These are phyloP conservation scores for Mortierella sp. DNA, from an alignment of 371 early-diverging fungal species.

Conservation along the genomic window DNA sequence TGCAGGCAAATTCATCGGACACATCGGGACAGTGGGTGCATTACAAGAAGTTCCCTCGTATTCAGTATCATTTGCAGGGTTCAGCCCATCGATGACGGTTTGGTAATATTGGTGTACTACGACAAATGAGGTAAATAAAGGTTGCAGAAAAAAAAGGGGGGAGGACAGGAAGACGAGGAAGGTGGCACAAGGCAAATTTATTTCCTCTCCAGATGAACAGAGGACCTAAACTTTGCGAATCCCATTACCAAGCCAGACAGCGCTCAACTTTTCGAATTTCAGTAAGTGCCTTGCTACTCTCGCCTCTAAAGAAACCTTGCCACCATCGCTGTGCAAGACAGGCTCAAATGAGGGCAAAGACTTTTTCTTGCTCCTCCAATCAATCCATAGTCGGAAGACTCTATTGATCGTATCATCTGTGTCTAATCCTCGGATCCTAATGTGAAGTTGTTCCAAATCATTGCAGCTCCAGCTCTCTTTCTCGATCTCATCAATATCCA, in stretches of 20 bases:
- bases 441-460: not conserved
- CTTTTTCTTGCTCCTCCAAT: not conserved
- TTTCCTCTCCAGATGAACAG: not conserved
- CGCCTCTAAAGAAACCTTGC: not conserved
- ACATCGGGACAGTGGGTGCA: no score
- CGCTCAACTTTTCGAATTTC: not conserved
- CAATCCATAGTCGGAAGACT: not conserved
- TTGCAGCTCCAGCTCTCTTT: not conserved
- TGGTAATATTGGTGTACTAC: no score
- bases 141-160: no score
- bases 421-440: constrained; percentile 8
- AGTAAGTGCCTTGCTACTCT: constrained; percentile 8
- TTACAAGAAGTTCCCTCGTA: no score
- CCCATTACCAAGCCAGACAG: constrained; percentile 11
- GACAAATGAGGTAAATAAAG: no score
- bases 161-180: no score
- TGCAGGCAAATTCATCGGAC: no score
- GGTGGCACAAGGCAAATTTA: not conserved
- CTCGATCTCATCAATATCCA: constrained; percentile 12
- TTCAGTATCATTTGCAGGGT: no score
- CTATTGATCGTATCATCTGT: not conserved
- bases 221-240: not conserved
- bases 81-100: no score
- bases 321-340: not conserved
- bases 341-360: not conserved